Base-by-base conservation (phyloP, 2,329 filamentous ascomycete genomes). In the Verticillium nubilum region DNA sequence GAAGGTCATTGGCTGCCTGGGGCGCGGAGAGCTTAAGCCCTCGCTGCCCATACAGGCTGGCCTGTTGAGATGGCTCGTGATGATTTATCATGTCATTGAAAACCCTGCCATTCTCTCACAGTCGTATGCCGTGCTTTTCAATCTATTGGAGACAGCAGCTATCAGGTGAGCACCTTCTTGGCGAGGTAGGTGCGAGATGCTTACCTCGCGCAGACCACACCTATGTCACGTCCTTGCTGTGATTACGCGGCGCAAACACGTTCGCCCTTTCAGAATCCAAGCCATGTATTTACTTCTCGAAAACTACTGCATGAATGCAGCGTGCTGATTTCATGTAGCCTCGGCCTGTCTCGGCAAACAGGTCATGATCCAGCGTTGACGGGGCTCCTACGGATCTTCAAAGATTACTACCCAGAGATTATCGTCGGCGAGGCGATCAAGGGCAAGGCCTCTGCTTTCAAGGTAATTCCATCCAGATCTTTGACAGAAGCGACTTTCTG, bases 351-450 rank as follows among this genome's bases (percentile, higher is more conserved):
- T 2, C 75, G 85, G 52, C 83, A 86, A 67, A 83, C 80, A 4
- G 88, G 87, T 19, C 89, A 90, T 67, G 92, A 96, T 59, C 88
- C 88, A 55, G 83, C 86, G 57, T 76, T 96, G 35, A 80, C 89
- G 37, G 90, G 90, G 3, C 78, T 96, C 19, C 77, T 96, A 56
- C 84, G 89, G 59, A 86, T 94, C n/a, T 96, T 88, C 76, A 95
- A 95, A 70, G 91, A 94, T 70, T 96, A 94, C 72, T 96, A 94
- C 67, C 91, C 92, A 0, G 91, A 96, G 70, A 91, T 96, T 58
- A 91, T 96, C 61, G 83, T 94, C 15, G 90, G 88, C 25, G 88
- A 89, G 63, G 78, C 84, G 4, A 82, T 85, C 29, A 78, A 79
- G 58, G 85, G 85, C 37, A 81, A 82, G 61, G 85, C 85, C 1